Conservation (phyloP, 2,329 filamentous ascomycete genomes). For the Trichoderma atroviride region DNA sequence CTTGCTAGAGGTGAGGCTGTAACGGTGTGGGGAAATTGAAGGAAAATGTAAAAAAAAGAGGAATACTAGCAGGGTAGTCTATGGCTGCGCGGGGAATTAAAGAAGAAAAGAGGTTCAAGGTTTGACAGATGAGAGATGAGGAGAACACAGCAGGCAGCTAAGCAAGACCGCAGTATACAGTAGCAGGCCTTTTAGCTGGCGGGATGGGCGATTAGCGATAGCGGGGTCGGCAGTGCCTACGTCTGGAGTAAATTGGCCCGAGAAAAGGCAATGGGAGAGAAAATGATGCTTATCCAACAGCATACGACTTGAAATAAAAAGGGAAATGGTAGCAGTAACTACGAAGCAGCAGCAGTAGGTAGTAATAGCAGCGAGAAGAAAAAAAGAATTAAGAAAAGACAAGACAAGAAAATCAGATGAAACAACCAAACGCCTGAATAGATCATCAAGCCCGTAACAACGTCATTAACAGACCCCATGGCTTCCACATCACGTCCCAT, state of each 20-base stretch:
- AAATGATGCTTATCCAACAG: not conserved
- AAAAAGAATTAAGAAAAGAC: not conserved
- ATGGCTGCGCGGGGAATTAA: conserved; percentile 1
- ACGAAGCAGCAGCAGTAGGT: not conserved
- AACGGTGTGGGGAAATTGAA: not conserved
- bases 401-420: not conserved
- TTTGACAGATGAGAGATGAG: not conserved
- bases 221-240: conserved; percentile 16
- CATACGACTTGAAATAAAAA: not conserved
- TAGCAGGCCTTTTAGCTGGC: not conserved
- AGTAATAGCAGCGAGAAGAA: not conserved
- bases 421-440: not conserved
- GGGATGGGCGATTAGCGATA: not conserved
- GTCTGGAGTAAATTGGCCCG: not conserved
- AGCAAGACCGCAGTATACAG: not conserved
- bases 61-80: not conserved
- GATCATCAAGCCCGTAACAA: not conserved
- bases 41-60: not conserved
- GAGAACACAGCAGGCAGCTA: not conserved
- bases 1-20: not conserved
- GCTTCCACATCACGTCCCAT: not conserved
- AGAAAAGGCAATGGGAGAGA: not conserved
- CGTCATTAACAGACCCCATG: not conserved
- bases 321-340: not conserved
- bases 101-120: not conserved